Conservation (phyloP, 768 basidiomycete genomes). For the Lentinula raphanica region DNA sequence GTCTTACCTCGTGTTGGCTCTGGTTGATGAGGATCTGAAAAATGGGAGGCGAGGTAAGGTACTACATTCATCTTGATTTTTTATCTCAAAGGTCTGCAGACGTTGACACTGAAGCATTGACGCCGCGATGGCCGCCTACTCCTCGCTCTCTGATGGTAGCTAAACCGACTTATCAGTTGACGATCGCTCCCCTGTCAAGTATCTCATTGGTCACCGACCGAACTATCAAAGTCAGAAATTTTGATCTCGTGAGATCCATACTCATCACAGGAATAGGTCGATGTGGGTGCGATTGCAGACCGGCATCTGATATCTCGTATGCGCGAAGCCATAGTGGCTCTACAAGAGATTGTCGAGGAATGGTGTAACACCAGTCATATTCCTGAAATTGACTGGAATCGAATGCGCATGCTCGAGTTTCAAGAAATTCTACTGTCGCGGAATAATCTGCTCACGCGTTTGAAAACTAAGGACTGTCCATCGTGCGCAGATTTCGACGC, state of each 20-base stretch:
- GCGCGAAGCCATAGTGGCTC: slow-evolving; percentile 45
- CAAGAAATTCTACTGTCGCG: slow-evolving; percentile 73
- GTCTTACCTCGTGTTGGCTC: slow-evolving; percentile 65
- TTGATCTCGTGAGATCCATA: slow-evolving; percentile 2
- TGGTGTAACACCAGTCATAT: slow-evolving; percentile 46
- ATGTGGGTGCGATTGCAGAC: slow-evolving; percentile 64
- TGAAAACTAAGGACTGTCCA: slow-evolving; percentile 44
- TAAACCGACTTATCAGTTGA: slow-evolving; percentile 61
- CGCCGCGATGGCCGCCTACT: slow-evolving; percentile 75
- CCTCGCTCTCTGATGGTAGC: slow-evolving; percentile 42
- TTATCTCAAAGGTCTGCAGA: slow-evolving; percentile 36
- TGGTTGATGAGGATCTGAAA: slow-evolving; percentile 64
- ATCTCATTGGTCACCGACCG: slow-evolving; percentile 71
- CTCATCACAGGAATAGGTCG: slow-evolving; percentile 44
- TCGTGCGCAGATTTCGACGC: slow-evolving; percentile 63
- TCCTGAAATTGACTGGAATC: slow-evolving; percentile 81
- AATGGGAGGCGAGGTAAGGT: slow-evolving; percentile 44
- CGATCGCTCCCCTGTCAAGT: slow-evolving; percentile 60
- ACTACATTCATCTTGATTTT: not conserved
- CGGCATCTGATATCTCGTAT: slow-evolving; percentile 58
- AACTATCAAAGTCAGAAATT: slow-evolving; percentile 57
- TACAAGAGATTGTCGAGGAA: slow-evolving; percentile 49
- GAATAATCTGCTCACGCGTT: slow-evolving; percentile 38
- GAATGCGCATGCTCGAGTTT: slow-evolving; percentile 83
- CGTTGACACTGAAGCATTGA: slow-evolving; percentile 45